phyloP scores from a whole-genome alignment of 192 early-diverging fungal species.

The Coemansia sp. region DNA sequence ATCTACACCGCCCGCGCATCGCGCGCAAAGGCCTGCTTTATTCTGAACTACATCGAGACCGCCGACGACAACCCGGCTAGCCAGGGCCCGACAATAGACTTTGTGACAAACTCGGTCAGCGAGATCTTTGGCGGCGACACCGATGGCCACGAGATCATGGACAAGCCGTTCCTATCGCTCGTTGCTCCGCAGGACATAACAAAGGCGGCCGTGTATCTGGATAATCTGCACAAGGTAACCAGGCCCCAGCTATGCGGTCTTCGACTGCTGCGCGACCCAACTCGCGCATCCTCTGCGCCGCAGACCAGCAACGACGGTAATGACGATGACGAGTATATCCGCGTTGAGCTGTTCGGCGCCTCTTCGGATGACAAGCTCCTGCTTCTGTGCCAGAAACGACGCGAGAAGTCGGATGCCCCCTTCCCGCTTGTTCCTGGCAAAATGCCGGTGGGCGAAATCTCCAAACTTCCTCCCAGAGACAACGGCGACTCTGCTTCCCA shows the following conservation, averaged over 20 bases:
- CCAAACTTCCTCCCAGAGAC: background rate
- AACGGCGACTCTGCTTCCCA: constrained; percentile 2
- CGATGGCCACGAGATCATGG: constrained; percentile 40
- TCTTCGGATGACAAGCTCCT: constrained; percentile 35
- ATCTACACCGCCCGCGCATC: constrained; percentile 42
- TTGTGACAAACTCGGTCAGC: constrained; percentile 46
- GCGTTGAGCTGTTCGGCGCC: constrained; percentile 46
- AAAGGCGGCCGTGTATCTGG: constrained; percentile 35
- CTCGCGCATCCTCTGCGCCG: background rate
- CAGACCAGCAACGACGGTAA: background rate
- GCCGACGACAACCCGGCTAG: background rate
- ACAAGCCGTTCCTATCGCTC: constrained; percentile 34
- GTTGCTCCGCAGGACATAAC: constrained; percentile 28
- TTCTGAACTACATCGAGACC: constrained; percentile 5
- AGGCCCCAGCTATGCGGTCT: constrained; percentile 36
- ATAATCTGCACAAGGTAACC: constrained; percentile 14
- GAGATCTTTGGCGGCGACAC: constrained; percentile 29
- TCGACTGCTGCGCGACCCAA: constrained; percentile 16
- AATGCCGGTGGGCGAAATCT: constrained; percentile 5
- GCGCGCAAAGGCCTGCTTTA: constrained; percentile 43
- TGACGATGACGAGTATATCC: constrained; percentile 2
- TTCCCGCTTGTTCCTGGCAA: background rate
- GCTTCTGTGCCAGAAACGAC: constrained; percentile 34
- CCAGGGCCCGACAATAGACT: constrained; percentile 35
- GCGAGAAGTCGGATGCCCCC: constrained; percentile 3